phyloP scores from a whole-genome alignment of 768 basidiomycete species.

The Mycena amicta region DNA sequence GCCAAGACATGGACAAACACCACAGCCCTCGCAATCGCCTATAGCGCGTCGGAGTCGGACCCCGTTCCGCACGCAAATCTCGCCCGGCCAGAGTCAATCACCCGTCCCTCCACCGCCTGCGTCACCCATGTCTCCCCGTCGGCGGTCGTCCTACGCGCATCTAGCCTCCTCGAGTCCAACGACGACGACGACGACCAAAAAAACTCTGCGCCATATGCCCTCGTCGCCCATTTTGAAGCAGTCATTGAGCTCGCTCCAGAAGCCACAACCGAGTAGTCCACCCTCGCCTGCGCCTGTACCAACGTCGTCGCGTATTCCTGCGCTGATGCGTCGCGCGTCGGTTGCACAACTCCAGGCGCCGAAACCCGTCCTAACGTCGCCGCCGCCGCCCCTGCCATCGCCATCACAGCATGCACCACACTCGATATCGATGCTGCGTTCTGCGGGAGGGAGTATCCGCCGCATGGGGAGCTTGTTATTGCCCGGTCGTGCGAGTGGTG shows the following conservation, averaged over 20 bases:
- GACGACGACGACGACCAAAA: neutral
- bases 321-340: constrained; percentile 26
- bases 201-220: constrained; percentile 16
- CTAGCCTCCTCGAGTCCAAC: neutral
- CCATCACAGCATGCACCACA: constrained; percentile 28
- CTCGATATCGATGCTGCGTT: constrained; percentile 13
- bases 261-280: constrained; percentile 13
- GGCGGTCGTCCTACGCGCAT: constrained; percentile 16
- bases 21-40: constrained; percentile 6
- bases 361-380: constrained; percentile 25
- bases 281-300: constrained; percentile 16
- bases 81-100: constrained; percentile 25
- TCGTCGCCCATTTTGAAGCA: constrained; percentile 30
- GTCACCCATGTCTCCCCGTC: no score
- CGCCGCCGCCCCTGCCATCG: constrained; percentile 35
- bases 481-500: constrained; percentile 24
- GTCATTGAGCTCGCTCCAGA: constrained; percentile 1
- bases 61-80: constrained; percentile 24
- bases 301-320: constrained; percentile 18
- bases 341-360: constrained; percentile 32
- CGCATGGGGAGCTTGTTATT: constrained; percentile 26
- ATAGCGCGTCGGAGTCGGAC: constrained; percentile 25
- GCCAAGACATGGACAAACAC: neutral
- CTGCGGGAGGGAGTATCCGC: constrained; percentile 21
- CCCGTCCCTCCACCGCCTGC: constrained; percentile 29